These are phyloP conservation scores for Asterophora lycoperdoides DNA, from an alignment of 768 basidiomycete genomes.

Conservation along the genomic window DNA sequence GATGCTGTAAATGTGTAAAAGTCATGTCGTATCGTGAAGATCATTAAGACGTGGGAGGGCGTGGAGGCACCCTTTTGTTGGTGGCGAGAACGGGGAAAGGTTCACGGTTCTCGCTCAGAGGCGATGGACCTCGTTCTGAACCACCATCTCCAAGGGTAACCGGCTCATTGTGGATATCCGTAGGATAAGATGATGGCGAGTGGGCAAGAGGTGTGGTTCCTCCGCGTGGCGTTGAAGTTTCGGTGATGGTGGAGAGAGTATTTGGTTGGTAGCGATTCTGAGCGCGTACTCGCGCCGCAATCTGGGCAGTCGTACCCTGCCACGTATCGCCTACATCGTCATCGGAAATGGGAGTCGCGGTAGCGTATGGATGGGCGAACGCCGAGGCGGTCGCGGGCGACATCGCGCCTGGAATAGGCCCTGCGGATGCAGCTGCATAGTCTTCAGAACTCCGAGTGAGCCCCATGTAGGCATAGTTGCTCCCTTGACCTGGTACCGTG, in stretches of 20 bases:
- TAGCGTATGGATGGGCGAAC: constrained; percentile 9
- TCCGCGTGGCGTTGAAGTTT: constrained; percentile 13
- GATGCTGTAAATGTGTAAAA: not conserved
- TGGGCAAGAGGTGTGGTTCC: constrained; percentile 12
- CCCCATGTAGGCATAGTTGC: constrained; percentile 5
- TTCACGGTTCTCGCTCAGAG: constrained; percentile 4
- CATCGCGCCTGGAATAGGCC: constrained; percentile 11
- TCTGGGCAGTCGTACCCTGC: constrained; percentile 17
- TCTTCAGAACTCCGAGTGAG: not conserved
- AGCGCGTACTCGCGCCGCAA: constrained; percentile 11
- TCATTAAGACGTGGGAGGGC: constrained; percentile 3
- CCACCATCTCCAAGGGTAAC: not conserved
- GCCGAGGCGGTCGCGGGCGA: constrained; percentile 6
- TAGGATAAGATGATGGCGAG: constrained; percentile 10
- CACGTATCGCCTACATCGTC: constrained; percentile 3
- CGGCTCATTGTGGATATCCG: constrained; percentile 6
- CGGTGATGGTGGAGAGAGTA: constrained; percentile 19
- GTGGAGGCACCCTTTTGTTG: not conserved
- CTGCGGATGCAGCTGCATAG: not conserved
- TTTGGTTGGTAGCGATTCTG: constrained; percentile 17
- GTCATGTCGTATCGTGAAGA: not conserved
- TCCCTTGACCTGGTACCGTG: not conserved
- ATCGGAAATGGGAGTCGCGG: not conserved
- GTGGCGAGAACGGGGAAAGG: constrained; percentile 4
- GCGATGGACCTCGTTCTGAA: not conserved